phyloP scores from a whole-genome alignment of 345 rosid genomes.

The Corchorus olitorius region DNA sequence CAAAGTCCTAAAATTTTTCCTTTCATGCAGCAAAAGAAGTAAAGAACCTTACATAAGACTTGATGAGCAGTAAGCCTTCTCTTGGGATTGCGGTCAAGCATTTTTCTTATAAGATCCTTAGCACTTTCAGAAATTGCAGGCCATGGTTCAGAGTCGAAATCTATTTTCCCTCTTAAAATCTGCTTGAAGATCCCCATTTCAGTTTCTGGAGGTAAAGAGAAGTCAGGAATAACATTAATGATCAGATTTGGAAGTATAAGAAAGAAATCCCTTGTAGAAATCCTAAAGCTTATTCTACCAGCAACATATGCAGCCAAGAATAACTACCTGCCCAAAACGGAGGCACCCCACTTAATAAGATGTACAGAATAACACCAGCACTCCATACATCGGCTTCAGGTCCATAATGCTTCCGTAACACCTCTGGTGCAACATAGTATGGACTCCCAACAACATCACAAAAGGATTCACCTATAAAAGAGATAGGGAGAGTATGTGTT shows the following conservation, averaged over 20 bases:
- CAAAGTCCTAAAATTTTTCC: background rate
- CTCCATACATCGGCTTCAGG: slow-evolving; percentile 82
- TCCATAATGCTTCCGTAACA: slow-evolving; percentile 68
- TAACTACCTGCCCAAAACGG: slow-evolving; percentile 81
- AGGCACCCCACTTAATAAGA: slow-evolving; percentile 71
- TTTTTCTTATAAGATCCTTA: slow-evolving; percentile 69
- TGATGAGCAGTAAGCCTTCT: slow-evolving; percentile 73
- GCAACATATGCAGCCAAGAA: slow-evolving; percentile 22
- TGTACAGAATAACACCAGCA: slow-evolving; percentile 78
- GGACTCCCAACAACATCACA: slow-evolving; percentile 85
- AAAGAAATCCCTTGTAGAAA: slow-evolving; percentile 1
- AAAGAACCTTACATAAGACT: slow-evolving; percentile 69
- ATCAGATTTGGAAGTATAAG: slow-evolving; percentile 6
- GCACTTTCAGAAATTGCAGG: slow-evolving; percentile 76
- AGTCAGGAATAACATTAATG: slow-evolving; percentile 17
- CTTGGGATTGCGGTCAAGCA: slow-evolving; percentile 65
- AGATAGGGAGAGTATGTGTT: slow-evolving; percentile 10
- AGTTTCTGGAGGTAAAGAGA: slow-evolving; percentile 46
- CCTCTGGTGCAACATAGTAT: slow-evolving; percentile 85
- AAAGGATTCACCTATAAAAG: slow-evolving; percentile 47
- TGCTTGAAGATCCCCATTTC: slow-evolving; percentile 72
- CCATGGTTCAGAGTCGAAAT: slow-evolving; percentile 72
- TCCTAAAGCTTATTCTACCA: background rate
- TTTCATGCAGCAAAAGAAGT: background rate
- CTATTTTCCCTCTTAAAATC: slow-evolving; percentile 68